Evolutionary conservation across 352 stramenopile species (phyloP).

Genomic region (Phytophthora nicotianae): DNA sequence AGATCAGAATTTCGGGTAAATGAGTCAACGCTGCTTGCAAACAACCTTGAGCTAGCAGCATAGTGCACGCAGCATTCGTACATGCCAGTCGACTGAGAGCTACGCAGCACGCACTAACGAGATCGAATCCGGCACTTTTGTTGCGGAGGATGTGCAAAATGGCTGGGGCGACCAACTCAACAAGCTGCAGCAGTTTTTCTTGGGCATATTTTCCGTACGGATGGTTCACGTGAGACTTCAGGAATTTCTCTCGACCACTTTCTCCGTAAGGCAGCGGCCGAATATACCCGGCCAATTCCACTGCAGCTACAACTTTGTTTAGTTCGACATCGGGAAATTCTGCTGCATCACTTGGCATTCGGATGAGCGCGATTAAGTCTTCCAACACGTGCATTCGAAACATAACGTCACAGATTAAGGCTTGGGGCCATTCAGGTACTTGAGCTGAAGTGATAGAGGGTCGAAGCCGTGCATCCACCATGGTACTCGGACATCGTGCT

Average conservation of each 20-base stretch:
- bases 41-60: constrained; percentile 57
- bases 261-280: constrained; percentile 68
- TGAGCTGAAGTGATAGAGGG: constrained; percentile 53
- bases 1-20: constrained; percentile 51
- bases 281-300: constrained; percentile 68
- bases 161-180: constrained; percentile 54
- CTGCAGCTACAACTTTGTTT: constrained; percentile 46
- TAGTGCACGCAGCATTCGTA: constrained; percentile 52
- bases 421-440: constrained; percentile 59
- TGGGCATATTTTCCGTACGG: constrained; percentile 45
- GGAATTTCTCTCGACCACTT: constrained; percentile 43
- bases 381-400: constrained; percentile 69
- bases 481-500: constrained; percentile 46
- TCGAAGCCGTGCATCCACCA: constrained; percentile 44
- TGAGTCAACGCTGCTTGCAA: constrained; percentile 65
- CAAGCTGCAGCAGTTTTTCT: constrained; percentile 52
- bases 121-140: constrained; percentile 32
- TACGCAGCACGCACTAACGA: constrained; percentile 61
- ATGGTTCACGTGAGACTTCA: constrained; percentile 33
- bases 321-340: constrained; percentile 54
- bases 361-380: constrained; percentile 66
- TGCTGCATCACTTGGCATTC: constrained; percentile 47
- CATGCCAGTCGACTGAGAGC: constrained; percentile 66
- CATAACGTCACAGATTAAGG: constrained; percentile 68
- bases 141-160: constrained; percentile 67